A percentile compares a stretch with the other conserved stretches of the same genome.
phyloP scores from a whole-genome alignment of 108 stramenopile genomes.

The Epithemia pelagica region DNA sequence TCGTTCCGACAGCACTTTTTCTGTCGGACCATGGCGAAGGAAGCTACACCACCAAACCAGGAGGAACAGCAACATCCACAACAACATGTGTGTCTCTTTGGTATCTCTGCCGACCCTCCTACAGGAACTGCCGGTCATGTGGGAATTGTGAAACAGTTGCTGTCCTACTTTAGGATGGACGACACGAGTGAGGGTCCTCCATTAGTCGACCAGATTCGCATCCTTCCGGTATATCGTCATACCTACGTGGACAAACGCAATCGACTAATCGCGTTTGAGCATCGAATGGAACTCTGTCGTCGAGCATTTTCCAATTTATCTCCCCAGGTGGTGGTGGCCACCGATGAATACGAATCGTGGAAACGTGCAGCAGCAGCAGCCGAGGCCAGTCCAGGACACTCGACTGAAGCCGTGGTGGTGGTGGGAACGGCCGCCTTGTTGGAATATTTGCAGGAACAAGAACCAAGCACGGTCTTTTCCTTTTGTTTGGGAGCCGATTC shows the following conservation, averaged over 20 bases:
- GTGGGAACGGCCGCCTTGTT: slow-evolving; percentile 78
- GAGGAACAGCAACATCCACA: not conserved
- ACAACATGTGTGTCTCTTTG: slow-evolving; percentile 66
- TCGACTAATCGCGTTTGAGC: slow-evolving; percentile 47
- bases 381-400: not conserved
- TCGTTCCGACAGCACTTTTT: too few relatives aligned
- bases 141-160: slow-evolving; percentile 52
- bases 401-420: slow-evolving; percentile 11
- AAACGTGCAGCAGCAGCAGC: slow-evolving; percentile 22
- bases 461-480: slow-evolving; percentile 42
- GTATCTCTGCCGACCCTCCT: slow-evolving; percentile 81
- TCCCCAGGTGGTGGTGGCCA: slow-evolving; percentile 46
- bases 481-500: slow-evolving; percentile 78
- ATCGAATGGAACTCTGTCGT: slow-evolving; percentile 69
- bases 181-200: not conserved
- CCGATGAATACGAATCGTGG: slow-evolving; percentile 59
- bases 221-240: slow-evolving; percentile 76
- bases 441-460: slow-evolving; percentile 47
- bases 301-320: slow-evolving; percentile 34
- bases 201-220: slow-evolving; percentile 48
- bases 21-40: too few relatives aligned
- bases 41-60: too few relatives aligned
- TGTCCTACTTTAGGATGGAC: not conserved
- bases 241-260: slow-evolving; percentile 65
- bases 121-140: slow-evolving; percentile 72